Evolutionary conservation across 2,329 filamentous ascomycete species (phyloP).

Genomic region (Ceratocystis harringtonii): DNA sequence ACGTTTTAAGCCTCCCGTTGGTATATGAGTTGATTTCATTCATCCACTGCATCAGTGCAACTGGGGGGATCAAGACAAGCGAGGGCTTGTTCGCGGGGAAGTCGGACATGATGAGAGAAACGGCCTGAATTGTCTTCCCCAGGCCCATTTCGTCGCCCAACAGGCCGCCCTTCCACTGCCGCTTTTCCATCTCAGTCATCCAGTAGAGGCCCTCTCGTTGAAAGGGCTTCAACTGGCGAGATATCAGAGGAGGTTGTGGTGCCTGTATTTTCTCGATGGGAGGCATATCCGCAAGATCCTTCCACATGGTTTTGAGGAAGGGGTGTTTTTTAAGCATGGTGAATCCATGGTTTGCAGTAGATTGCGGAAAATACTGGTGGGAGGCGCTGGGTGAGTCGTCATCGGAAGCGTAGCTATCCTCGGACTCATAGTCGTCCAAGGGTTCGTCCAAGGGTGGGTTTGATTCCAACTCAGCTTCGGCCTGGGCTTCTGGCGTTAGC

Average conservation of each 20-base stretch:
- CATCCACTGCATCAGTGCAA: constrained; percentile 92
- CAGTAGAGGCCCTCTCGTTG: constrained; percentile 87
- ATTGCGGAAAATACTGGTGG: no score
- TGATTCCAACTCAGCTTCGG: no score
- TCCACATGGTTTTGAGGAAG: constrained; percentile 71
- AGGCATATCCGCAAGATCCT: constrained; percentile 51
- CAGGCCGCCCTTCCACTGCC: constrained; percentile 72
- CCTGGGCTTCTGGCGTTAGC: no score
- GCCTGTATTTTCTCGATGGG: constrained; percentile 41
- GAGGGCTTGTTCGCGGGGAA: constrained; percentile 72
- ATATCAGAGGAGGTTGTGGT: constrained; percentile 52
- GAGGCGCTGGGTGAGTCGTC: no score
- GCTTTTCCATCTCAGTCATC: constrained; percentile 85
- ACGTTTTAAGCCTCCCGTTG: constrained; percentile 73
- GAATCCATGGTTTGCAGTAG: no score
- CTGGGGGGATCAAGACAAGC: constrained; percentile 78
- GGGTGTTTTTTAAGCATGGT: constrained; percentile 46
- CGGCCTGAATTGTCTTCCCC: constrained; percentile 95
- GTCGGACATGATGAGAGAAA: constrained; percentile 96
- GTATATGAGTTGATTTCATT: constrained; percentile 69
- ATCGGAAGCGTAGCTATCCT: no score
- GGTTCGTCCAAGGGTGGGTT: no score
- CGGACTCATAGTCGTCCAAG: no score
- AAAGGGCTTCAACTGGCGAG: constrained; percentile 75
- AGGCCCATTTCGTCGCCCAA: constrained; percentile 98